A percentile compares a stretch with the other conserved stretches of the same genome.
These are phyloP conservation scores for Monosporascus sp. DNA, from an alignment of 2,329 filamentous ascomycete genomes.

Conservation along the genomic window DNA sequence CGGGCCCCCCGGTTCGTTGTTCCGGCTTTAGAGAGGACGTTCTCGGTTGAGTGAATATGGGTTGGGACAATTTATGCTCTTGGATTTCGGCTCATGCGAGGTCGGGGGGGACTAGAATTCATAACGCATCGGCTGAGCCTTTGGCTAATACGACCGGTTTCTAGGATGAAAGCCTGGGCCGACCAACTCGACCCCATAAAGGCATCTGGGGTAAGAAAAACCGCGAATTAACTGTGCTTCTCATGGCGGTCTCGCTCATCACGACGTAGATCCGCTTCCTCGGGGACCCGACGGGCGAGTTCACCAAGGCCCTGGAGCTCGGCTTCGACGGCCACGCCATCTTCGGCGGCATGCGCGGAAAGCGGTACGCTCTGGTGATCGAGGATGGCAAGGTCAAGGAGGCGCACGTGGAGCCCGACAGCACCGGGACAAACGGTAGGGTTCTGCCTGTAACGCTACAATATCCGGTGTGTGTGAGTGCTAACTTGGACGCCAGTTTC, in stretches of 20 bases:
- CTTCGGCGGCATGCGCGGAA: slow-evolving; percentile 77
- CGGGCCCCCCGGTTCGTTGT: too few relatives aligned
- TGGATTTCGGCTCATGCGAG: too few relatives aligned
- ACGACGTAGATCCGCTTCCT: slow-evolving; percentile 75
- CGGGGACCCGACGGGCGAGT: slow-evolving; percentile 71
- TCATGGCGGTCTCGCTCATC: neutral
- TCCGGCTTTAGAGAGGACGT: neutral
- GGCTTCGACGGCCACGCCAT: slow-evolving; percentile 73
- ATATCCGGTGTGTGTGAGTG: slow-evolving; percentile 1
- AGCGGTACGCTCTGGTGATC: slow-evolving; percentile 80
- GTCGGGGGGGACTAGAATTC: too few relatives aligned
- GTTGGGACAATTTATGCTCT: neutral
- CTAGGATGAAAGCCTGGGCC: slow-evolving; percentile 85
- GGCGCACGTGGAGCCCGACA: slow-evolving; percentile 80
- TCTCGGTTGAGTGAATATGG: neutral
- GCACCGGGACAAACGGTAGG: slow-evolving; percentile 72
- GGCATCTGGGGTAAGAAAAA: slow-evolving; percentile 64
- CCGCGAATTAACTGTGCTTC: neutral
- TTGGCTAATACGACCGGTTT: neutral
- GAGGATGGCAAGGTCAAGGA: slow-evolving; percentile 81
- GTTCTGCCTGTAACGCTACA: slow-evolving; percentile 3
- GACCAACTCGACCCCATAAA: slow-evolving; percentile 69
- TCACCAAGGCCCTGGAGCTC: slow-evolving; percentile 79
- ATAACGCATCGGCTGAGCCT: too few relatives aligned
- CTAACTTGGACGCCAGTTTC: slow-evolving; percentile 28